Base-by-base conservation (phyloP, 225 moss, liverwort and hornwort species). In the Rhytidiadelphus loreus region DNA sequence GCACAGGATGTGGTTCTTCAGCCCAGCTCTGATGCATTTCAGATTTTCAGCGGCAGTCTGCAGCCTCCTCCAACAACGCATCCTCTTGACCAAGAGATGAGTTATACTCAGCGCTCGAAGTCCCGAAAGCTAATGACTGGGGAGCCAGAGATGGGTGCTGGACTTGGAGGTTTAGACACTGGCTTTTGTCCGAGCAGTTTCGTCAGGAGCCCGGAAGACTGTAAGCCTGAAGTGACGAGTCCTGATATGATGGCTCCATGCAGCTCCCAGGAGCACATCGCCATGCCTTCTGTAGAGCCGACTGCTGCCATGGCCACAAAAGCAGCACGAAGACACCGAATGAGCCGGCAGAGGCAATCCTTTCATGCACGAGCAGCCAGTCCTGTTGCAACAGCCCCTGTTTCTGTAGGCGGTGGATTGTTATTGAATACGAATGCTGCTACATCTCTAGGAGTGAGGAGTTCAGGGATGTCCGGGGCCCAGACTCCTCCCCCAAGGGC, bases 271-370 rank as follows among this genome's bases (percentile, higher is more conserved):
- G 28, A 92, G 88, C 89, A 86, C 71, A 17, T 83, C 39, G 81
- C 32, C 53, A 77, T 84, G 69, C 73, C 62, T 35, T 78, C 70
- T 65, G n/a, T 71, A 60, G 85, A 91, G 80, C 86, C 83, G 73
- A 91, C 91, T 73, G 88, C 88, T 28, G 92, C 93, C 20, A 89
- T 92, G 87, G 9, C 93, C 73, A 91, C 93, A 28, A 92, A 82
- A 86, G 93, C 92, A 68, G 93, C 93, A 72, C 87, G 93, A 65
- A 91, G 87, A 85, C 92, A 92, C 37, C 88, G 93, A 85, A 94
- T 92, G 93, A 90, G 90, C 22, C 86, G 91, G 46, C 93, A 94
- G 89, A 86, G 92, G 82, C 90, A 87, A 78, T 90, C 92, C n/a
- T 83, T 75, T 44, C 87, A 69, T 37, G 85, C 88, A 32, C 90